Conservation (phyloP, 345 rosid species). For the Murraya paniculata region DNA sequence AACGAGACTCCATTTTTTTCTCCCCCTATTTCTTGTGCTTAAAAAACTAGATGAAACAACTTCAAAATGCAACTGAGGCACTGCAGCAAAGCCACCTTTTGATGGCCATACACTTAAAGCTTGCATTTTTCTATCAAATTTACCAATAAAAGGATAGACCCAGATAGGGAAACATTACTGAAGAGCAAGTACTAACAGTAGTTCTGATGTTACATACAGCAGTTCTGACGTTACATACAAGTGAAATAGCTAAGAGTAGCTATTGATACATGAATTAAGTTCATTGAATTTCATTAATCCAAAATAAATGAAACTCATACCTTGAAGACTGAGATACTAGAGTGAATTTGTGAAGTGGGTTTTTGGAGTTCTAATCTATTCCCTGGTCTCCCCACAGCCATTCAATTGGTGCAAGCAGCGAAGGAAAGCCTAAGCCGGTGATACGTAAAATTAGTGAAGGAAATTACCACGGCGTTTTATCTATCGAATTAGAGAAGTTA, state of each 20-base stretch:
- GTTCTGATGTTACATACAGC: neutral
- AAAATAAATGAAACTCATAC: conserved; percentile 3
- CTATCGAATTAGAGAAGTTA: no score
- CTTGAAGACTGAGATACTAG: neutral
- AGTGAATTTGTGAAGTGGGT: neutral
- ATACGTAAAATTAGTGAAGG: neutral
- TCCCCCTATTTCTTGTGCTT: conserved; percentile 25
- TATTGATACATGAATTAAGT: neutral
- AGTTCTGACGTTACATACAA: neutral
- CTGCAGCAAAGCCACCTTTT: conserved; percentile 39
- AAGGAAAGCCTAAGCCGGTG: neutral
- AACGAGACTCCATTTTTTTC: conserved; percentile 24
- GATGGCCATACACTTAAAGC: conserved; percentile 54
- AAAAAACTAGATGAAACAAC: conserved; percentile 35
- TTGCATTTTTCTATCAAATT: conserved; percentile 53
- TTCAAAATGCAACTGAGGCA: conserved; percentile 49
- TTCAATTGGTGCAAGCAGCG: conserved; percentile 12
- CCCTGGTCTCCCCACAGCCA: conserved; percentile 32
- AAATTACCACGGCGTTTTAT: conserved; percentile 4
- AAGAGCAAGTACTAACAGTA: conserved; percentile 6
- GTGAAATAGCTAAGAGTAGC: neutral
- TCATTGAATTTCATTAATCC: neutral
- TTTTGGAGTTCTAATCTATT: neutral
- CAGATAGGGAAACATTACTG: conserved; percentile 24
- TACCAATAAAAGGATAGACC: conserved; percentile 15